These are phyloP conservation scores for Diplosphaera chodatii DNA, from an alignment of 139 green algal species.

Conservation along the genomic window DNA sequence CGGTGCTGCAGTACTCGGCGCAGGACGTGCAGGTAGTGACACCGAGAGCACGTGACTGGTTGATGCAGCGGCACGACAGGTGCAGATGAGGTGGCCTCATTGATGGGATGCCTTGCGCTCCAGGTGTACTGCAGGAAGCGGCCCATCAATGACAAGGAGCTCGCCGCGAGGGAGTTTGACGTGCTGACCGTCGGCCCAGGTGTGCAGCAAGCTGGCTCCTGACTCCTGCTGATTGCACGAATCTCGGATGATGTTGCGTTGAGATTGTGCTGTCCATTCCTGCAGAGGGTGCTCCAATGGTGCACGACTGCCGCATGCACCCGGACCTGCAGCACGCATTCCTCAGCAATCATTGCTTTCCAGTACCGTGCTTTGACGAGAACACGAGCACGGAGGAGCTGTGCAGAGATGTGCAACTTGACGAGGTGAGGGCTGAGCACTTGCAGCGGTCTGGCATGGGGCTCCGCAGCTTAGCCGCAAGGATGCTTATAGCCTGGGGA, in stretches of 20 bases:
- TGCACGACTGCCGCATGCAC: neutral
- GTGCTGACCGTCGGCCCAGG: neutral
- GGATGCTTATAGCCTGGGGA: no score
- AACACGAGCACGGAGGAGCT: neutral
- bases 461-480: no score
- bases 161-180: neutral
- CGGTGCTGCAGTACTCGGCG: neutral
- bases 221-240: no score
- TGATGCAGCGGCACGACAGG: no score
- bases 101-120: no score
- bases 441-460: no score
- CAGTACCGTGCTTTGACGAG: neutral
- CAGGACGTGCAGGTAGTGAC: neutral
- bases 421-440: no score
- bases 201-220: no score
- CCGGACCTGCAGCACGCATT: neutral
- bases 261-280: no score
- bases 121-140: neutral
- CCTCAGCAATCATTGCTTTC: neutral
- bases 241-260: no score
- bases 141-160: neutral
- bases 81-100: no score
- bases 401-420: neutral
- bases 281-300: neutral
- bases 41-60: no score